Conservation (phyloP, 371 early-diverging fungal species). For the Mucor velutinosus region DNA sequence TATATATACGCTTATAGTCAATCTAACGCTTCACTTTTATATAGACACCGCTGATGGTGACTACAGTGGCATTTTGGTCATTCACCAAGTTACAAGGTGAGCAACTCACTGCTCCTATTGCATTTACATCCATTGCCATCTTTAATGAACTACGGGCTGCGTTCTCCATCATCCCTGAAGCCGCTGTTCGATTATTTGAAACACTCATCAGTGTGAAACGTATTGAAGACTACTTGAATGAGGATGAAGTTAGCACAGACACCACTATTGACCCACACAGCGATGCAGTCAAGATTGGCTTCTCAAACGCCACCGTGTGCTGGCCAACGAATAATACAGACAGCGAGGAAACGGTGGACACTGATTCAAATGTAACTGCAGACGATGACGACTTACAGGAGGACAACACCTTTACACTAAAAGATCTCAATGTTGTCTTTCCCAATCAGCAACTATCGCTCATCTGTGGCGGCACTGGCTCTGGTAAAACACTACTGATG, state of each 20-base stretch:
- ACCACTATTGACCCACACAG: no score
- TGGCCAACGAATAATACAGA: constrained; percentile 13
- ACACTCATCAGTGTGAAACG: constrained; percentile 51
- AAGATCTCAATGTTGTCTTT: constrained; percentile 51
- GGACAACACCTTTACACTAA: constrained; percentile 28
- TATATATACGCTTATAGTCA: neutral
- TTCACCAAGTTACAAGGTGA: constrained; percentile 61
- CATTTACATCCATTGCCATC: constrained; percentile 64
- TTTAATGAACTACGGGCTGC: constrained; percentile 61
- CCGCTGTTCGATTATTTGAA: constrained; percentile 39
- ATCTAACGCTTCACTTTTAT: neutral
- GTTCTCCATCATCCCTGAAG: constrained; percentile 59
- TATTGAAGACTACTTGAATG: constrained; percentile 71
- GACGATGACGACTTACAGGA: neutral
- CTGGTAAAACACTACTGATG: constrained; percentile 67
- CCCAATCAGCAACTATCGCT: constrained; percentile 56
- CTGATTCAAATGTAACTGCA: neutral
- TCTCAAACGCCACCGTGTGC: constrained; percentile 41
- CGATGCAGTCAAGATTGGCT: constrained; percentile 33
- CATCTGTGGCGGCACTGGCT: constrained; percentile 67
- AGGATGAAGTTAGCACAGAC: constrained; percentile 62
- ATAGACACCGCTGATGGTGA: constrained; percentile 61
- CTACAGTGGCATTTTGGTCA: constrained; percentile 56
- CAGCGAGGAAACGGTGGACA: neutral
- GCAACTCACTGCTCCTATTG: constrained; percentile 61